Evolutionary conservation across 768 basidiomycete species (phyloP), one percentile per base, ranked within the genome.

Genomic region (Chalciporus pseudorubinellus): DNA sequence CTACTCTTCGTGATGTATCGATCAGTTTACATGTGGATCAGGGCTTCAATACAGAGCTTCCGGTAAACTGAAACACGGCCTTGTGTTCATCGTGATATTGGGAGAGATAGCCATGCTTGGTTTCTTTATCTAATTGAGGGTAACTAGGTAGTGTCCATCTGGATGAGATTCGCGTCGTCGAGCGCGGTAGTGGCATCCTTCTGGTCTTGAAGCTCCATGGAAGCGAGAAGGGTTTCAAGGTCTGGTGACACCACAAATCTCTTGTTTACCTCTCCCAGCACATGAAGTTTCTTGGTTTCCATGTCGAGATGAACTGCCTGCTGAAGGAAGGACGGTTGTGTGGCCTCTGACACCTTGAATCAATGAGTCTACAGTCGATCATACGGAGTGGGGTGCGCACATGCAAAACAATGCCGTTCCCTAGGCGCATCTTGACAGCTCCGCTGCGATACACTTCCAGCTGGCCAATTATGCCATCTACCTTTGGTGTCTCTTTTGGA

Each of bases 401-500:
- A 64, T 95, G 87, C 64, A 95, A 74, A 12, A 95, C 71, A 33
- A 93, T 91, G 29, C 82, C 89, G 55, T 93, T 85, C 3, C 77
- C 77, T 21, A 97, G 70, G 19, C 89, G 85, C 76, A 97, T 89
- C 70, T 92, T 95, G 50, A 93, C 87, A 10, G 80, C 77, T 6
- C 94, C 94, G 59, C 87, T 93, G 47, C 79, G 81, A 67, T 93
- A 92, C 2, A 95, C 77, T 60, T 94, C 91, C 38, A 97, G 74
- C 55, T 83, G 84, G 14, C 94, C 94, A 40, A 95, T 85, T 47
- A 86, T 64, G 0, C 94, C 94, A 52, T 94, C 88, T 6, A 88
- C 64, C 43, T 69, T 72, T 9, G 72, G 69, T 45, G 40, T 52
- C 52, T 74, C 67, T 57, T 71, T 49, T 51, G 56, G 44, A 4